Evolutionary conservation across 768 basidiomycete genomes (phyloP).

Genomic region (Boletus edulis): DNA sequence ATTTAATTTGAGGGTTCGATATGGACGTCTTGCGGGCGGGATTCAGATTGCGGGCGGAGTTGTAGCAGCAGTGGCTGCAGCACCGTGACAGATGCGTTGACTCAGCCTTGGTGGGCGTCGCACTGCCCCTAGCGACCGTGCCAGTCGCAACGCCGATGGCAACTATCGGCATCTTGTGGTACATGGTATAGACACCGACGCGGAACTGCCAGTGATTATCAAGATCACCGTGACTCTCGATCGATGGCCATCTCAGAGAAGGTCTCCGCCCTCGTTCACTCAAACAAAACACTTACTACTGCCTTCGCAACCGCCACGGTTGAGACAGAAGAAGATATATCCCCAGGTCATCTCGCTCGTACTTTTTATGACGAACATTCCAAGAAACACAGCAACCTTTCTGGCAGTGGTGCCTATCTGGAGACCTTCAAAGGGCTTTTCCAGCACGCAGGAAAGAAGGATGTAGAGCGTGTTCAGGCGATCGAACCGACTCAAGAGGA

Average conservation of each 20-base stretch:
- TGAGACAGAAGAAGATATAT: slow-evolving; percentile 14
- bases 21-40: too few species aligned
- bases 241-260: slow-evolving; percentile 30
- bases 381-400: slow-evolving; percentile 27
- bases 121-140: too few species aligned
- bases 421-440: slow-evolving; percentile 19
- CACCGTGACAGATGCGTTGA: too few species aligned
- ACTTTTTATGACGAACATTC: slow-evolving; percentile 35
- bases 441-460: slow-evolving; percentile 15
- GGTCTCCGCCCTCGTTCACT: slow-evolving; percentile 32
- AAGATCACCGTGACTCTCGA: not conserved
- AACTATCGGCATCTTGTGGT: not conserved
- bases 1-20: too few species aligned
- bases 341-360: slow-evolving; percentile 37
- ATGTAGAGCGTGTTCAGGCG: slow-evolving; percentile 18
- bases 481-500: slow-evolving; percentile 37
- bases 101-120: too few species aligned
- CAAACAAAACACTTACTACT: slow-evolving; percentile 38
- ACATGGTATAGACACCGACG: not conserved
- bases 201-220: not conserved
- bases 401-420: slow-evolving; percentile 12
- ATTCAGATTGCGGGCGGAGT: too few species aligned
- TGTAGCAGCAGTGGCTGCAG: too few species aligned
- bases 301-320: slow-evolving; percentile 38
- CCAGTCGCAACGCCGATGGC: not conserved